Evolutionary conservation across 257 asterid genomes (phyloP).

Genomic region (Sherardia arvensis): DNA sequence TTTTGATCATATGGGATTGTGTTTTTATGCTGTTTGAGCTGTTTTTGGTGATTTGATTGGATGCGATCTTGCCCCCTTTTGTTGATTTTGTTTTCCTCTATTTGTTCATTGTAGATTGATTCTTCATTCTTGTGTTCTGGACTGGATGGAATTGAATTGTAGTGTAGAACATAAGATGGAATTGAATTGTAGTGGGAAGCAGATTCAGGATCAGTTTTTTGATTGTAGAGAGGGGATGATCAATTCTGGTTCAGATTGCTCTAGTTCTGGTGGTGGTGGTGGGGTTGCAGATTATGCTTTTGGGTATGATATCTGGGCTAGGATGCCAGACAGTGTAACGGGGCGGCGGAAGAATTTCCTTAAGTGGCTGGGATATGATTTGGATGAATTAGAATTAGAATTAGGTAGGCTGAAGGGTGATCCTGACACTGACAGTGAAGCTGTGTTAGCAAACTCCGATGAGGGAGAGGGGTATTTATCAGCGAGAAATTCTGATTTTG

Average conservation of each 20-base stretch:
- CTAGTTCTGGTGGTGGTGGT: conserved; percentile 25
- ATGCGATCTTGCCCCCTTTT: conserved; percentile 5
- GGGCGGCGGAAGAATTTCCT: conserved; percentile 56
- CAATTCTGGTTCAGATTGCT: conserved; percentile 36
- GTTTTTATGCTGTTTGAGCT: background rate
- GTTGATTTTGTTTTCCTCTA: background rate
- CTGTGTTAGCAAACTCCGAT: conserved; percentile 40
- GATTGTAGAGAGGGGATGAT: conserved; percentile 55
- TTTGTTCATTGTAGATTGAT: conserved; percentile 18
- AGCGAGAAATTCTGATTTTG: conserved; percentile 30
- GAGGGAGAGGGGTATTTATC: conserved; percentile 30
- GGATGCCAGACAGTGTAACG: conserved; percentile 45
- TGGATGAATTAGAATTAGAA: conserved; percentile 18
- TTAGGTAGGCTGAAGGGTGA: conserved; percentile 28
- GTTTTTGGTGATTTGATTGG: background rate
- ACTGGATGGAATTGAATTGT: background rate
- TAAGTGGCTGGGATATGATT: conserved; percentile 55
- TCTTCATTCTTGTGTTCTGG: conserved; percentile 20
- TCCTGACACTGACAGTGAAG: conserved; percentile 9
- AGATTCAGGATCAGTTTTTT: conserved; percentile 46
- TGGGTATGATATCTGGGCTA: conserved; percentile 65
- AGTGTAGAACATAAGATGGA: conserved; percentile 28
- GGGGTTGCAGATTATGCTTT: conserved; percentile 26
- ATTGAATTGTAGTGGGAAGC: conserved; percentile 28
- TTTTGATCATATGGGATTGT: background rate